Base-by-base conservation (phyloP, 139 green algal genomes). In the Zygnema circumcarinatum region DNA sequence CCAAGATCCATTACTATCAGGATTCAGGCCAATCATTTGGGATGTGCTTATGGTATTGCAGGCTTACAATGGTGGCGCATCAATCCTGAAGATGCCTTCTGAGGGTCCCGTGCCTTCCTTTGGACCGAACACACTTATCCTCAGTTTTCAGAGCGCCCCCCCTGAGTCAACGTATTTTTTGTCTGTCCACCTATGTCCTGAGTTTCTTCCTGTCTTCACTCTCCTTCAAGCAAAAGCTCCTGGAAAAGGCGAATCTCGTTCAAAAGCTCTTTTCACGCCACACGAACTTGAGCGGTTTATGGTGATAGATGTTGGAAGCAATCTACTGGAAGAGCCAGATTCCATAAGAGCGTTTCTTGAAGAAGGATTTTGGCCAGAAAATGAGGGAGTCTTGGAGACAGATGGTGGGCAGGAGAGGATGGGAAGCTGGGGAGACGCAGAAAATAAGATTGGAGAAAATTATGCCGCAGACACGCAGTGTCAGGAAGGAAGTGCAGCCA, bases 401-500 rank as follows among this genome's bases (percentile, higher is more conserved):
- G 16, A 62, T 16, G 16, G 16, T 62, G 47, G 1, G 3, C 38
- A 36, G 39, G 76, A 74, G 0, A 2, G 21, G 0, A 36, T 36
- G 38, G 76, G n/a, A 74, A 62, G 39, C 7, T 38, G 69, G 69
- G 69, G 16, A 41, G 69, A 41, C 0, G 76, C n/a, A n/a, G n/a
- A 36, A 75, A 31, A 31, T n/a, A 22, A 84, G 76, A 74, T 84
- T 33, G 76, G 36, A 36, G 76, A 62, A 75, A 36, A 62, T 1
- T n/a, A n/a, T n/a, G n/a, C n/a, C n/a, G n/a, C n/a, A n/a, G n/a
- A n/a, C n/a, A n/a, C n/a, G 56, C 29, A 72, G 56, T n/a, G 56
- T 72, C n/a, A 35, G 29, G 69, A 78, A 56, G 38, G 69, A 78
- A 11, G 69, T 41, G 38, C 7, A 47, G 38, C 11, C 38, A 78